Evolutionary conservation across 768 basidiomycete species (phyloP).

Genomic region (Xanthoconium stramineum): DNA sequence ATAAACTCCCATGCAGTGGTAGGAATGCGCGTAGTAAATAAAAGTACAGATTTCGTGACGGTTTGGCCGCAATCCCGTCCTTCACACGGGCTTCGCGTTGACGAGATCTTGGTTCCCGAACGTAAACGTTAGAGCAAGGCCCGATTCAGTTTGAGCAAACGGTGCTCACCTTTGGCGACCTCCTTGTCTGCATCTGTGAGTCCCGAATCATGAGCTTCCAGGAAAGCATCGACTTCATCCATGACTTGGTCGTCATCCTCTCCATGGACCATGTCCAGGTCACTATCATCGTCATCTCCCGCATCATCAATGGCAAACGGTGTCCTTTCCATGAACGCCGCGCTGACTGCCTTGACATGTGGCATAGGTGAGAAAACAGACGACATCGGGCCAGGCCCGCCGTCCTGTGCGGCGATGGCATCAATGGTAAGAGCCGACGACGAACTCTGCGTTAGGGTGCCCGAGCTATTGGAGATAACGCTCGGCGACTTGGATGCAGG

Average conservation of each 20-base stretch:
- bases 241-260: slow-evolving; percentile 76
- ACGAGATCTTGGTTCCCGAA: slow-evolving; percentile 44
- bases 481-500: slow-evolving; percentile 54
- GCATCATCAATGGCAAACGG: slow-evolving; percentile 98
- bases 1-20: slow-evolving; percentile 3
- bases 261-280: slow-evolving; percentile 49
- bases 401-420: slow-evolving; percentile 26
- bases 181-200: slow-evolving; percentile 76
- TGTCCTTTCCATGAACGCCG: slow-evolving; percentile 86
- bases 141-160: neutral
- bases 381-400: slow-evolving; percentile 18
- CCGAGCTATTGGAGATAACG: slow-evolving; percentile 37
- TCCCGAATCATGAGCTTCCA: slow-evolving; percentile 90
- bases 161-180: slow-evolving; percentile 63
- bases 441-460: slow-evolving; percentile 32
- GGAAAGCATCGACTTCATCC: slow-evolving; percentile 94
- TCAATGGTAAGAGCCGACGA: slow-evolving; percentile 54
- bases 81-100: slow-evolving; percentile 53
- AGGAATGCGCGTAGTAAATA: slow-evolving; percentile 14
- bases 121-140: neutral
- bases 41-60: neutral
- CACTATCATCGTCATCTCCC: slow-evolving; percentile 60
- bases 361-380: slow-evolving; percentile 52
- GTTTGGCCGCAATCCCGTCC: neutral
- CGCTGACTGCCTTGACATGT: slow-evolving; percentile 71